Percentiles rank a stretch among this genome's conserved stretches.
Conservation (phyloP, 495 filamentous ascomycete genomes). For the Aspergillus sclerotiicarbonarius region DNA sequence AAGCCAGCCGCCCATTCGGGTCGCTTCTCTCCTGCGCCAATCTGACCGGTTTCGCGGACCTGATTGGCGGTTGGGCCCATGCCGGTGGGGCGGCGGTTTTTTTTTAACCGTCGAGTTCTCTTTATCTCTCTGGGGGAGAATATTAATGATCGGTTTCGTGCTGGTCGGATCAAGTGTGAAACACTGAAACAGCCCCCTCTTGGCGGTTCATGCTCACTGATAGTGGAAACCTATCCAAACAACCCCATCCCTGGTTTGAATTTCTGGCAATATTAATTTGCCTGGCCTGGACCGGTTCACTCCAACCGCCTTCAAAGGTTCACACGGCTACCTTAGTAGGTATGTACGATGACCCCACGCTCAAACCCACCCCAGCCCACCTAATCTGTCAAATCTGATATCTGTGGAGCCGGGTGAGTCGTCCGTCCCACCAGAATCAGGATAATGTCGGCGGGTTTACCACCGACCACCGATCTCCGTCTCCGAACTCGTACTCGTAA, state of each 20-base stretch:
- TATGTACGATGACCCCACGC: background rate
- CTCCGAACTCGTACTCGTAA: background rate
- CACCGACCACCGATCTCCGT: background rate
- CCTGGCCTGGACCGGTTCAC: background rate
- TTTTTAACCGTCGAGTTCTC: background rate
- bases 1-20: background rate
- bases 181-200: background rate
- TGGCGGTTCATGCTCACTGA: background rate
- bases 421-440: background rate
- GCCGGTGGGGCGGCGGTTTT: background rate
- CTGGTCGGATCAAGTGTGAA: background rate
- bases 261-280: background rate
- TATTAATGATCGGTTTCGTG: background rate
- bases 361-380: background rate
- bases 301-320: background rate
- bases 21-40: background rate
- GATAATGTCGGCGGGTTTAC: background rate
- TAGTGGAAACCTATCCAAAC: background rate
- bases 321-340: no score
- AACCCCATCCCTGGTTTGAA: background rate
- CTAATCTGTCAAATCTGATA: slow-evolving; percentile 1
- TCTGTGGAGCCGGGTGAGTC: background rate
- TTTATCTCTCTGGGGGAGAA: background rate
- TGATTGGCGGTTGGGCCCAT: background rate
- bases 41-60: background rate